Percentiles rank a stretch among this genome's conserved stretches.
Evolutionary conservation across 352 stramenopile genomes (phyloP).

Genomic region (Phytophthora lateralis): DNA sequence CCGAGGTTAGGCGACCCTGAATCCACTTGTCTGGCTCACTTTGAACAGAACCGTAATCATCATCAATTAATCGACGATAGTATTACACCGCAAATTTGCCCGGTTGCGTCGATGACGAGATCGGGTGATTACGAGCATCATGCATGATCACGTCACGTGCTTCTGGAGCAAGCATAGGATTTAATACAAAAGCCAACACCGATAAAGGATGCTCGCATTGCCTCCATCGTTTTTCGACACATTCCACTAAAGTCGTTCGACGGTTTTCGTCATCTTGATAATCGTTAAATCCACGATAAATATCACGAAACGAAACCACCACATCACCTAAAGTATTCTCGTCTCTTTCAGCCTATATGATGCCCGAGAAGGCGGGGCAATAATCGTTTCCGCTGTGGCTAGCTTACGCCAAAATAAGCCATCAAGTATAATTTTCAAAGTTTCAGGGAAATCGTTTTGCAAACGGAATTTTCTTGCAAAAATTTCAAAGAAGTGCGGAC

Average conservation of each 20-base stretch:
- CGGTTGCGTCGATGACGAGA: background rate
- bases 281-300: background rate
- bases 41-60: background rate
- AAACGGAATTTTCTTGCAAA: background rate
- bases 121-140: background rate
- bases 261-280: background rate
- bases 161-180: background rate
- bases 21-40: background rate
- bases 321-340: conserved; percentile 3
- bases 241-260: background rate
- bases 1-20: background rate
- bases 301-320: background rate
- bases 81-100: background rate
- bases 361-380: background rate
- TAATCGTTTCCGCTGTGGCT: background rate
- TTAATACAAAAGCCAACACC: background rate
- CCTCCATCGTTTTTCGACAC: background rate
- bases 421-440: background rate
- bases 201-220: conserved; percentile 3
- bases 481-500: conserved; percentile 5
- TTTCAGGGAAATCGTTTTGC: background rate
- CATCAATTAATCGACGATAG: background rate
- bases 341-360: background rate
- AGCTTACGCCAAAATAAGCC: background rate
- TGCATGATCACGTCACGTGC: background rate